Percentiles rank a stretch among this genome's conserved stretches.
Conservation (phyloP, 371 early-diverging fungal genomes). For the Mucor plumbeus region DNA sequence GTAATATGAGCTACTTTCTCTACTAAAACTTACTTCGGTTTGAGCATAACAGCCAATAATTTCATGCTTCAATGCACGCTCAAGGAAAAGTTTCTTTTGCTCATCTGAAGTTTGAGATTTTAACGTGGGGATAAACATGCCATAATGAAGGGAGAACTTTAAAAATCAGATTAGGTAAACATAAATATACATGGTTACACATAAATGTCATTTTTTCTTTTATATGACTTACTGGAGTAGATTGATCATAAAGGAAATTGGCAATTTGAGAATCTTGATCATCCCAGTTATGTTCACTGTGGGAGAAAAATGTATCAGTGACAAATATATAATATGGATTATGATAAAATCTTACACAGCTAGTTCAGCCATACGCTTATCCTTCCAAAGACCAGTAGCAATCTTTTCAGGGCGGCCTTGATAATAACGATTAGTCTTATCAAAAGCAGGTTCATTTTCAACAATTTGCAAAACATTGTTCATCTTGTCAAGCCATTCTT, state of each 20-base stretch:
- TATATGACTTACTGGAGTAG: slow-evolving; percentile 44
- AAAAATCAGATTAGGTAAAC: slow-evolving; percentile 5
- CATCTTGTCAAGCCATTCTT: slow-evolving; percentile 57
- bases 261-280: slow-evolving; percentile 46
- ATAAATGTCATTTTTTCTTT: slow-evolving; percentile 2
- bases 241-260: slow-evolving; percentile 52
- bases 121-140: slow-evolving; percentile 84
- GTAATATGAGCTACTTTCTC: background rate
- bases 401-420: slow-evolving; percentile 59
- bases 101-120: slow-evolving; percentile 77
- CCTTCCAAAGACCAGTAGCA: slow-evolving; percentile 54
- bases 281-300: slow-evolving; percentile 56
- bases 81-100: slow-evolving; percentile 78
- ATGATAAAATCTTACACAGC: slow-evolving; percentile 35
- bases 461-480: slow-evolving; percentile 56
- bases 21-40: slow-evolving; percentile 60
- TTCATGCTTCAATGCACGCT: slow-evolving; percentile 72
- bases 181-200: slow-evolving; percentile 4
- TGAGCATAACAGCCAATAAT: slow-evolving; percentile 90
- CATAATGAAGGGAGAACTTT: slow-evolving; percentile 57
- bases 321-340: background rate
- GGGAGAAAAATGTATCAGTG: background rate
- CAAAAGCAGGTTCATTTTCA: slow-evolving; percentile 65
- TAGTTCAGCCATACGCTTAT: slow-evolving; percentile 59
- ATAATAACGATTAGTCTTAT: slow-evolving; percentile 62